Base-by-base conservation (phyloP, 2,329 filamentous ascomycete species). In the Fusarium subtropicale region DNA sequence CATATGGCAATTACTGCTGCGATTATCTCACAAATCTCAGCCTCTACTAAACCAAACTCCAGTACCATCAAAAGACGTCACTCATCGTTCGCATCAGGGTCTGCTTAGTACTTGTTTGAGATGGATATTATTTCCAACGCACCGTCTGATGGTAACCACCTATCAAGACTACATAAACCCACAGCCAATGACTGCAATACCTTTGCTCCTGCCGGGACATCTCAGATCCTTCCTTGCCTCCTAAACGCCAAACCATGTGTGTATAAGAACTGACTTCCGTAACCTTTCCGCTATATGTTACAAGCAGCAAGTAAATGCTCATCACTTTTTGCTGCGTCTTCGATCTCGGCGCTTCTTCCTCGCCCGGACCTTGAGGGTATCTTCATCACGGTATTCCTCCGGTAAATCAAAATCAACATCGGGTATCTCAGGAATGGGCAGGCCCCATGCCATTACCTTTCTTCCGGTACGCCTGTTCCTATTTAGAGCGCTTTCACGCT, bases 401-500 rank as follows among this genome's bases (percentile, higher is more conserved):
- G 94, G 92, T 53, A 97, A 81, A 60, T 88, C 84, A 76, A 97
- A 98, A 42, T 97, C 92, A 33, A 77, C 77, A 76, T 92, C 87
- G 7, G 82, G 77, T 60, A 91, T 82, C 16, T 97, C 92, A 1
- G 94, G 94, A 22, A 98, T 80, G 0, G 91, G 87, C 28, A 91
- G 87, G 1, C 95, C 95, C 86, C 96, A 98, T 5, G 94, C 95
- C 48, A 91, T 84, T 18, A 90, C 85, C 53, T 87, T 92, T 51
- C 93, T 86, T 44, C 89, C 88, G 51, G 89, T 88, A 54, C 92
- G 88, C 34, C 93, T 86, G 50, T 88, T 85, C 71, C 88, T 89
- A 65, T 88, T 91, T n/a, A 97, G 80, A 12, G 94, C 93, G 9
- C 90, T 88, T 24, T 94, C 92, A 28, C 95, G 90, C 64, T 95